These are phyloP conservation scores for Aureobasidium sp. DNA, from an alignment of 2,329 filamentous ascomycete genomes.

Conservation along the genomic window DNA sequence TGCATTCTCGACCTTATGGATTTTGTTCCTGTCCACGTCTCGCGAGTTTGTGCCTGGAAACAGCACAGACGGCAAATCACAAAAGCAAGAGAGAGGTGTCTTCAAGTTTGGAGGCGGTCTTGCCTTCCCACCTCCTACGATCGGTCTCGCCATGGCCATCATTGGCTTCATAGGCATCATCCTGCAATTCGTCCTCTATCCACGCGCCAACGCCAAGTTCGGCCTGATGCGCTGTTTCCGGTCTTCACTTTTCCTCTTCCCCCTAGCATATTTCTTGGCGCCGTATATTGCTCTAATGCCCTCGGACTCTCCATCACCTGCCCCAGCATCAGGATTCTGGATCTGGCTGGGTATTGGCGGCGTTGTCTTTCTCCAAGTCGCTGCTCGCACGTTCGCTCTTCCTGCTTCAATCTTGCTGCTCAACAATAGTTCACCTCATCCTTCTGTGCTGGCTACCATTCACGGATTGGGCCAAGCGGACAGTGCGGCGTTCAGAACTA, in stretches of 20 bases:
- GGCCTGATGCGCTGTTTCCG: conserved; percentile 64
- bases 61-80: conserved; percentile 27
- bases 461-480: conserved; percentile 54
- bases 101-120: conserved; percentile 66
- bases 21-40: conserved; percentile 68
- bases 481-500: conserved; percentile 46
- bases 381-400: conserved; percentile 62
- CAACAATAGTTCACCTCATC: conserved; percentile 52
- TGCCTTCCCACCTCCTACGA: conserved; percentile 61
- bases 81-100: conserved; percentile 28
- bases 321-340: conserved; percentile 46
- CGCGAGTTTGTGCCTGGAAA: conserved; percentile 40
- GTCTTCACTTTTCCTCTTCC: conserved; percentile 62
- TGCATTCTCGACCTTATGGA: conserved; percentile 69
- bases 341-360: conserved; percentile 60
- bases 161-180: conserved; percentile 69
- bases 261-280: conserved; percentile 59
- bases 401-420: conserved; percentile 51
- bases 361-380: conserved; percentile 62
- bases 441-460: conserved; percentile 49
- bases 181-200: conserved; percentile 66
- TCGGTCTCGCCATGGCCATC: conserved; percentile 72
- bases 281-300: conserved; percentile 67
- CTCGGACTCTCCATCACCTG: conserved; percentile 39
- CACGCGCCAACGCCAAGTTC: conserved; percentile 55